Conservation (phyloP, 2,329 filamentous ascomycete species). For the Teratosphaeria zuluensis region DNA sequence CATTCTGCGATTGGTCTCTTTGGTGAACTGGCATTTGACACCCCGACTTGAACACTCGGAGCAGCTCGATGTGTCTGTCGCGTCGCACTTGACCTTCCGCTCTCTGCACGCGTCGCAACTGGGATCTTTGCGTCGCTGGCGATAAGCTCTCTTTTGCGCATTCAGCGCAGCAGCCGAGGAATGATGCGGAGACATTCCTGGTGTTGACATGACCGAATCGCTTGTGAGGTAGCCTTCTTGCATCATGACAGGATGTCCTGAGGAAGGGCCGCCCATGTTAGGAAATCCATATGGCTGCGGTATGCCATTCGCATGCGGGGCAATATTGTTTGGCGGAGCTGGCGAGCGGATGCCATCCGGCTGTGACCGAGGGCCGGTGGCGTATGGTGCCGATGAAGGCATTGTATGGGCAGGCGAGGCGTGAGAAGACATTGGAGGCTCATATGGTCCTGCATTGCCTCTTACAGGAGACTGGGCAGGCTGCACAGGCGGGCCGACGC, state of each 20-base stretch:
- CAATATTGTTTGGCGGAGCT: not conserved
- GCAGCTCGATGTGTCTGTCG: constrained; percentile 90
- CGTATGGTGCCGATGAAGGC: constrained; percentile 1
- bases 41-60: constrained; percentile 95
- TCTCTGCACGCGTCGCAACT: constrained; percentile 96
- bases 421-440: constrained; percentile 1
- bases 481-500: not conserved
- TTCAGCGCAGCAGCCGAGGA: constrained; percentile 45
- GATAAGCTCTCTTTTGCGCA: constrained; percentile 80
- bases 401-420: not conserved
- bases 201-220: constrained; percentile 17
- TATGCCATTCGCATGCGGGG: constrained; percentile 12
- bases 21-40: constrained; percentile 97
- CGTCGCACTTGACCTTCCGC: constrained; percentile 76
- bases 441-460: not conserved
- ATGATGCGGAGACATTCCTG: constrained; percentile 23
- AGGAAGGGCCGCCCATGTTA: constrained; percentile 5
- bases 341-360: constrained; percentile 4
- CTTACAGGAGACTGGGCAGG: not conserved
- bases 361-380: constrained; percentile 1
- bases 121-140: constrained; percentile 89
- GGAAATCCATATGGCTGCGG: constrained; percentile 13
- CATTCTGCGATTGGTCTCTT: constrained; percentile 97
- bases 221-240: constrained; percentile 20
- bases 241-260: constrained; percentile 11